Evolutionary conservation across 352 stramenopile species (phyloP).

Genomic region (Globisporangium acanthophoron): DNA sequence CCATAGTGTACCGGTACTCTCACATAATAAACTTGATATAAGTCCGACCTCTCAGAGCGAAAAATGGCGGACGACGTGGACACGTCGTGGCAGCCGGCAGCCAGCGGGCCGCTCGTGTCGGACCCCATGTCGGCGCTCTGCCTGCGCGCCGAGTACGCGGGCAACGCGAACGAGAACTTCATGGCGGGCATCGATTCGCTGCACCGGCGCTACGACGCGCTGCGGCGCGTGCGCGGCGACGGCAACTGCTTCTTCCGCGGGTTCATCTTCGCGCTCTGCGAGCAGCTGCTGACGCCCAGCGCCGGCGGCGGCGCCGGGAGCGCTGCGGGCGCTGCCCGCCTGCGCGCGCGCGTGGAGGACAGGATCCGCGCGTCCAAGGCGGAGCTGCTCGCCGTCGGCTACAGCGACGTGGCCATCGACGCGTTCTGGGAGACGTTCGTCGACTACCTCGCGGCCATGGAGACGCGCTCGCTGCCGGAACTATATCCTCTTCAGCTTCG

Average conservation of each 20-base stretch:
- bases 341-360: constrained; percentile 40
- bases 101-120: constrained; percentile 34
- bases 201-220: constrained; percentile 53
- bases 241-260: constrained; percentile 91
- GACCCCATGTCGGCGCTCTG: constrained; percentile 50
- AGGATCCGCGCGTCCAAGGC: constrained; percentile 66
- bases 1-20: too few relatives aligned
- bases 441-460: constrained; percentile 81
- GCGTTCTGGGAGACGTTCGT: constrained; percentile 92
- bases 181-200: constrained; percentile 64
- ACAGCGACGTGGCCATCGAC: constrained; percentile 91
- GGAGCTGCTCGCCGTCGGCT: constrained; percentile 79
- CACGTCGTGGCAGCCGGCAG: constrained; percentile 3
- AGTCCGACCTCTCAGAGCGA: too few relatives aligned
- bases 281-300: constrained; percentile 40
- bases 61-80: constrained; percentile 6
- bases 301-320: neutral
- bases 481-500: constrained; percentile 21
- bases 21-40: too few relatives aligned
- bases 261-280: constrained; percentile 88
- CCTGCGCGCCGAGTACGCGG: constrained; percentile 65
- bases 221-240: constrained; percentile 84
- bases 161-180: constrained; percentile 71
- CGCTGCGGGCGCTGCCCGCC: constrained; percentile 14
- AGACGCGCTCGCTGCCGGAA: constrained; percentile 61